These are phyloP conservation scores for Penicillium odoratum DNA, from an alignment of 495 filamentous ascomycete species.

Conservation along the genomic window DNA sequence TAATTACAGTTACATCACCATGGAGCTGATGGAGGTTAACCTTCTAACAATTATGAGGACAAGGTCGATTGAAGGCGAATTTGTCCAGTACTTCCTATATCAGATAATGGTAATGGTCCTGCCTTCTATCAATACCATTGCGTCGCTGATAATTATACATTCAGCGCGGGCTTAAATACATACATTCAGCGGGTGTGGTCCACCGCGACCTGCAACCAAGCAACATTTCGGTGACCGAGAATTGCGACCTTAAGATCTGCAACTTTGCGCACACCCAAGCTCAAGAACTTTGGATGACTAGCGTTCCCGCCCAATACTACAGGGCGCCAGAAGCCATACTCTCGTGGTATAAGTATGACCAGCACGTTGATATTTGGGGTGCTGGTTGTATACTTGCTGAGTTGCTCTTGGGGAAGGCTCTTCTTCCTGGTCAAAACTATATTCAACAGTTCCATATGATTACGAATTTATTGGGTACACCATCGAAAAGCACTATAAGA, in stretches of 20 bases:
- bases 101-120: constrained; percentile 72
- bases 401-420: constrained; percentile 89
- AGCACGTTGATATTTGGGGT: constrained; percentile 95
- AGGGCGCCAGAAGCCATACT: constrained; percentile 54
- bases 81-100: constrained; percentile 94
- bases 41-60: constrained; percentile 84
- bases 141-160: no score
- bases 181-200: constrained; percentile 88
- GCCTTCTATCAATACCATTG: no score
- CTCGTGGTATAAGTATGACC: constrained; percentile 71
- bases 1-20: constrained; percentile 82
- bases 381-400: constrained; percentile 94
- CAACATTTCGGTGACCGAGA: constrained; percentile 93
- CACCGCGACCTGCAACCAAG: constrained; percentile 89
- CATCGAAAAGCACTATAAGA: constrained; percentile 87
- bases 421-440: constrained; percentile 92
- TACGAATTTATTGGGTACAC: constrained; percentile 84
- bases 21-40: constrained; percentile 86
- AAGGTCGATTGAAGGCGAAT: constrained; percentile 84
- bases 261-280: constrained; percentile 91
- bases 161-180: constrained; percentile 89
- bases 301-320: constrained; percentile 92
- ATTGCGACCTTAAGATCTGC: constrained; percentile 94
- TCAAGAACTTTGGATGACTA: constrained; percentile 93
- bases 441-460: constrained; percentile 96